These are phyloP conservation scores for Cystobasidium ongulense DNA, from an alignment of 768 basidiomycete species.

Conservation along the genomic window DNA sequence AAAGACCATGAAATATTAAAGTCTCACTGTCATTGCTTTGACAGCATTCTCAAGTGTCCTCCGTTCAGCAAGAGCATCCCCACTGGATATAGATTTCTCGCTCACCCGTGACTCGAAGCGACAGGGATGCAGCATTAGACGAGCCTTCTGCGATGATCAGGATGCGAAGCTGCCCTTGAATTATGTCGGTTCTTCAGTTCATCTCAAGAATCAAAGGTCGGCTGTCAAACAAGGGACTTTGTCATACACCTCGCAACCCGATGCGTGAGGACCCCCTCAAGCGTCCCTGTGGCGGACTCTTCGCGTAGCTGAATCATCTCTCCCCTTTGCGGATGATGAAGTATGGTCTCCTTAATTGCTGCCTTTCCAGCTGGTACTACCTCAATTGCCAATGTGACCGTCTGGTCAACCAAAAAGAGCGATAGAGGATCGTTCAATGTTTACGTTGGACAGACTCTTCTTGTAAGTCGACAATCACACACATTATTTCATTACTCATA, in stretches of 20 bases:
- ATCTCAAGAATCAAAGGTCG: background rate
- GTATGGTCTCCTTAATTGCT: background rate
- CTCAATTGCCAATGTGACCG: background rate
- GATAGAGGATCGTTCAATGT: background rate
- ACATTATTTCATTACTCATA: too few species aligned
- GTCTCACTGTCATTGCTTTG: too few species aligned
- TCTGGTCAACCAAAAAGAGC: background rate
- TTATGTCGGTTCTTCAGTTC: background rate
- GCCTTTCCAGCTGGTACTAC: background rate
- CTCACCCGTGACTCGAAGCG: background rate
- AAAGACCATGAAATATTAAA: too few species aligned
- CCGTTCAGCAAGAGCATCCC: background rate
- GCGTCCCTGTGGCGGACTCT: too few species aligned
- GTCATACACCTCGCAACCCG: slow-evolving; percentile 1
- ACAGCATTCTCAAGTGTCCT: too few species aligned
- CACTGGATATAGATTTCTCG: background rate
- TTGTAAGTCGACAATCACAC: background rate
- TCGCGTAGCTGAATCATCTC: too few species aligned
- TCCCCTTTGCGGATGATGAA: background rate
- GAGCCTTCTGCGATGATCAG: background rate
- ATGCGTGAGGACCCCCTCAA: too few species aligned
- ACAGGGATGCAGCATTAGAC: background rate
- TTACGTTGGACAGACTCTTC: background rate
- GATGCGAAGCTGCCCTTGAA: background rate
- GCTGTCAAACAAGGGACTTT: background rate